Conservation (phyloP, 495 filamentous ascomycete species). For the Penicillium fimorum region DNA sequence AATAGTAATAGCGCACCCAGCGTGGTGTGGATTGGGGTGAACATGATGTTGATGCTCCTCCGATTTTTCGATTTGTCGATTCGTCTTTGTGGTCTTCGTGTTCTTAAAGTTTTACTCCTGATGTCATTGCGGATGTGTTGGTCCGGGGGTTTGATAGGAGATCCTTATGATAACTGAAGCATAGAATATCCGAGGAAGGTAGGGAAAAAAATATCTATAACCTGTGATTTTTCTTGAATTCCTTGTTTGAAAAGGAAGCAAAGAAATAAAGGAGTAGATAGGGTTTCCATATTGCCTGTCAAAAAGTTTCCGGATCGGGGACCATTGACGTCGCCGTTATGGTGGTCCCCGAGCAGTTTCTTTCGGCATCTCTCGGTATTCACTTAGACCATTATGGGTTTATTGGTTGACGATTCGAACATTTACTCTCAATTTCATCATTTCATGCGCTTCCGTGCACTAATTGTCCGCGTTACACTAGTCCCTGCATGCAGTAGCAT, state of each 20-base stretch:
- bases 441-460: neutral
- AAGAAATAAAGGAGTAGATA: conserved; percentile 2
- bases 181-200: neutral
- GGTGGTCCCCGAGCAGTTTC: conserved; percentile 18
- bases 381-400: neutral
- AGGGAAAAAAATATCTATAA: neutral
- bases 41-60: conserved; percentile 40
- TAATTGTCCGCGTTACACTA: neutral
- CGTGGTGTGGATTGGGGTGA: conserved; percentile 57
- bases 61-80: neutral
- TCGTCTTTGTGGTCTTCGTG: too few relatives aligned
- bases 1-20: conserved; percentile 56
- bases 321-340: conserved; percentile 13
- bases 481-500: neutral
- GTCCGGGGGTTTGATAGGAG: neutral
- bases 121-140: conserved; percentile 7
- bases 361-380: conserved; percentile 10
- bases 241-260: neutral
- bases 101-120: conserved; percentile 18
- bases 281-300: conserved; percentile 3
- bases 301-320: conserved; percentile 20
- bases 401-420: neutral
- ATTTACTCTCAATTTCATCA: neutral
- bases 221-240: neutral
- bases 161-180: neutral